Evolutionary conservation across 352 stramenopile genomes (phyloP), one percentile per base, ranked within the genome.

Genomic region (Pythium volutum): DNA sequence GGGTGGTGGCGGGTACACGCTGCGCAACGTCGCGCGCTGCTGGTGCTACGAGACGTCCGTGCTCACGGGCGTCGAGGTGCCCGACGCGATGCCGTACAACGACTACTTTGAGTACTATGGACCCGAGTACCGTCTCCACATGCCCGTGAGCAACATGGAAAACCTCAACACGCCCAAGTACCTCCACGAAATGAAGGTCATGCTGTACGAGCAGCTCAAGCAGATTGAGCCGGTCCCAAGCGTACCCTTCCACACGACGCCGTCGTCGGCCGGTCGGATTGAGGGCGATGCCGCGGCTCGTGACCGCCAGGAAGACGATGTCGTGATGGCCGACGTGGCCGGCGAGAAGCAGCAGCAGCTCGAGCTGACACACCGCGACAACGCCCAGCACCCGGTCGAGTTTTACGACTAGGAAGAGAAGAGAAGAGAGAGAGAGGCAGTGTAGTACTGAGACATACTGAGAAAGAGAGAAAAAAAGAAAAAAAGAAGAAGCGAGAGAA

Each of bases 21-120:
- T 99, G 26, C 91, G 97, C 25, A 99, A 99, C 78, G 97, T 99
- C 9, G 91, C 97, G 4, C 84, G 85, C 29, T 75, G 73, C 16
- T 94, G 84, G 82, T 98, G 93, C 43, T 99, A 98, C 75, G 97
- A 99, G 74, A 98, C 96, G 22, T 89, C 92, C 10, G 84, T 99
- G n/a, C 77, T 98, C 27, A 85, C 97, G 16, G 95, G 91, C 33
- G 89, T 97, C 29, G 80, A 97, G 26, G 73, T 95, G 10, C 79
- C 84, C 1, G 96, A 99, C 60, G 91, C 98, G 6, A 98, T 99
- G 74, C 98, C 98, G 5, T 99, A 98, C 83, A 99, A 99, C 81
- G 96, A 99, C 74, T 99, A 99, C 81, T 99, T 98, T 78, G 97
- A 99, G 75, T 99, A 99, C 79, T 99, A 98, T 76, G 94, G 93